Evolutionary conservation across 352 stramenopile genomes (phyloP).

Genomic region (Phytopythium aichiense): DNA sequence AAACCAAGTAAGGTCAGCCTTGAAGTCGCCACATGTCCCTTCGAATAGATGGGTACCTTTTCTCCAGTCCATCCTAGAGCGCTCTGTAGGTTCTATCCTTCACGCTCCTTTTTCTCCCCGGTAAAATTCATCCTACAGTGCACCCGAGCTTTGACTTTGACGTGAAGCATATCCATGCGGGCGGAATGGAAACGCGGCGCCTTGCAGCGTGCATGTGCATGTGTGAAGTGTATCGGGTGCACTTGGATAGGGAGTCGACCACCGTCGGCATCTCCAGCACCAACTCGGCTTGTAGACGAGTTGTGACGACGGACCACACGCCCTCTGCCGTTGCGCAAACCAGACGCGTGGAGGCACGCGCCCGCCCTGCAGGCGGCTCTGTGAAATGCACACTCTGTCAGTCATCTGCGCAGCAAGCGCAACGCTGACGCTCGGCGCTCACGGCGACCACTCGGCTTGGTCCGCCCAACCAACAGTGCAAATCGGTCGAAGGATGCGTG

Average conservation of each 20-base stretch:
- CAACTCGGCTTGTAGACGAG: background rate
- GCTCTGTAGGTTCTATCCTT: slow-evolving; percentile 1
- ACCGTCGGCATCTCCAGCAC: background rate
- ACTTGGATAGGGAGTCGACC: background rate
- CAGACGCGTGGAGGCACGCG: background rate
- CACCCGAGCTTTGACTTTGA: background rate
- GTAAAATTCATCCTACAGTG: background rate
- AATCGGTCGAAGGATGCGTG: background rate
- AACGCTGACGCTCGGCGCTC: background rate
- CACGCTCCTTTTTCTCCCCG: background rate
- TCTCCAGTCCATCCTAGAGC: slow-evolving; percentile 1
- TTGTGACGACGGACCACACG: background rate
- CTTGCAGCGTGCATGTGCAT: too few species aligned
- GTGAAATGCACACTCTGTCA: background rate
- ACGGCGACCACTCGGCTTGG: background rate
- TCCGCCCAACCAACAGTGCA: background rate
- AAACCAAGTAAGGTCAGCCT: background rate
- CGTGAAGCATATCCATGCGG: background rate
- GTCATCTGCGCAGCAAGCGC: background rate
- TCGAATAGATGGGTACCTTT: slow-evolving; percentile 4
- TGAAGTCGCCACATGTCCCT: slow-evolving; percentile 3
- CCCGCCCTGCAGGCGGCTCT: background rate
- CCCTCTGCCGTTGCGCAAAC: background rate
- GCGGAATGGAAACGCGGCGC: background rate
- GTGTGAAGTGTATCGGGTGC: too few species aligned